Evolutionary conservation across 805 yeast genomes (phyloP), one percentile per base, ranked within the genome.

Genomic region (Ogataea philodendri): DNA sequence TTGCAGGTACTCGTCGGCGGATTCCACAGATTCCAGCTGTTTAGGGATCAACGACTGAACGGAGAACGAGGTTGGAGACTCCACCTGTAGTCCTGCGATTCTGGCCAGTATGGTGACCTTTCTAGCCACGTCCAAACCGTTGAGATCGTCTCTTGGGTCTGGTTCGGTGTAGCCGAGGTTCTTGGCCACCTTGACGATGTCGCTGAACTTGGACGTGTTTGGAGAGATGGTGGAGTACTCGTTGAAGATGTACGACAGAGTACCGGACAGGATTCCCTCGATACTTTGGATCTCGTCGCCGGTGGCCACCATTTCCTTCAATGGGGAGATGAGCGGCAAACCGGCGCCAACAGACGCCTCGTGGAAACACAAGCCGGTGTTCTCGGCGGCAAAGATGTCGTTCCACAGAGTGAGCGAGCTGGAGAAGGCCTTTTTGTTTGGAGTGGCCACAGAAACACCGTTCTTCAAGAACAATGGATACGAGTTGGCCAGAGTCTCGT

Each of bases 301-400:
- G 35, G 98, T 93, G 43, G 77, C 74, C 26, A 93, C 72, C 65
- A 90, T 72, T 60, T 93, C 98, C 57, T 80, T 84, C 55, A 93
- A 69, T 33, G 96, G 84, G 30, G 87, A 81, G 52, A 93, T 81
- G 44, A 93, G 78, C 42, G 99, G 99, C 60, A 93, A 73, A 39
- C 97, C 99, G 26, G 99, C 99, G 57, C 97, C 97, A 41, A 93
- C 97, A 6, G 97, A 87, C 32, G 98, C 95, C 71, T 93, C 99
- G 58, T 93, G 98, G 71, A 88, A 90, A 28, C 88, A 95, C 45
- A 90, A 70, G 25, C 87, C 89, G 32, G 79, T 80, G 23, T 69
- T 71, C 22, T 83, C 73, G 33, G 63, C 62, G 22, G 60, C 55
- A 52, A 85, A 85, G 37, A 93, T 77, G 33, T 73, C 70, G 38